These are phyloP conservation scores for Suillus bovinus DNA, from an alignment of 768 basidiomycete species.

Conservation along the genomic window DNA sequence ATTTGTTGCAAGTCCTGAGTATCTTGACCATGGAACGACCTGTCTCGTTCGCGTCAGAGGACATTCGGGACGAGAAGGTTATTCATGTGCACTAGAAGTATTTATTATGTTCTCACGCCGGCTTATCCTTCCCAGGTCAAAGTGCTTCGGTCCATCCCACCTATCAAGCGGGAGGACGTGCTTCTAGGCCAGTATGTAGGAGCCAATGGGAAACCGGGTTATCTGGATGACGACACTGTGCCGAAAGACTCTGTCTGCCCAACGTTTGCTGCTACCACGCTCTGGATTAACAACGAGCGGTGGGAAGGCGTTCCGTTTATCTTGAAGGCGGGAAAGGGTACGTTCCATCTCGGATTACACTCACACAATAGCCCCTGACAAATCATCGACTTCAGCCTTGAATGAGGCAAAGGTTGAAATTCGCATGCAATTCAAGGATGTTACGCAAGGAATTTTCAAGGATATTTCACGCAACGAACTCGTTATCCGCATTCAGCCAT, in stretches of 20 bases:
- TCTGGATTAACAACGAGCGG: constrained; percentile 92
- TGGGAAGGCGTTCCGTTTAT: constrained; percentile 99
- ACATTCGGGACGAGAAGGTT: constrained; percentile 98
- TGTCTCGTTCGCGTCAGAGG: constrained; percentile 95
- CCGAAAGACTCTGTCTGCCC: constrained; percentile 91
- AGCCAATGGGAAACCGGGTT: constrained; percentile 95
- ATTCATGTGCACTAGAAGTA: constrained; percentile 14
- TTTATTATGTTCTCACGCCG: constrained; percentile 20
- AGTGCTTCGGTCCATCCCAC: constrained; percentile 88
- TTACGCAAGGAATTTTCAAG: constrained; percentile 94
- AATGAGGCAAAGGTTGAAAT: constrained; percentile 99
- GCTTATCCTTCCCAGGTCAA: constrained; percentile 69
- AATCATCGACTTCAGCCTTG: constrained; percentile 54
- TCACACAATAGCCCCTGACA: constrained; percentile 15
- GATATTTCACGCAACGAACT: constrained; percentile 96
- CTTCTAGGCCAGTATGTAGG: constrained; percentile 93
- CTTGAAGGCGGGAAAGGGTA: constrained; percentile 97
- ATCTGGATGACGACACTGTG: constrained; percentile 95
- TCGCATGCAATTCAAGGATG: constrained; percentile 97
- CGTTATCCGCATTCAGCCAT: constrained; percentile 95
- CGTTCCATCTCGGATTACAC: constrained; percentile 22
- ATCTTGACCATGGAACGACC: constrained; percentile 98
- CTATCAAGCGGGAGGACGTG: constrained; percentile 73
- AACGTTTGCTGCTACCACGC: constrained; percentile 87
- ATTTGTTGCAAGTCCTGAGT: constrained; percentile 92